Evolutionary conservation across 371 early-diverging fungal genomes (phyloP).

Genomic region (Sanchytrium tribonematis): DNA sequence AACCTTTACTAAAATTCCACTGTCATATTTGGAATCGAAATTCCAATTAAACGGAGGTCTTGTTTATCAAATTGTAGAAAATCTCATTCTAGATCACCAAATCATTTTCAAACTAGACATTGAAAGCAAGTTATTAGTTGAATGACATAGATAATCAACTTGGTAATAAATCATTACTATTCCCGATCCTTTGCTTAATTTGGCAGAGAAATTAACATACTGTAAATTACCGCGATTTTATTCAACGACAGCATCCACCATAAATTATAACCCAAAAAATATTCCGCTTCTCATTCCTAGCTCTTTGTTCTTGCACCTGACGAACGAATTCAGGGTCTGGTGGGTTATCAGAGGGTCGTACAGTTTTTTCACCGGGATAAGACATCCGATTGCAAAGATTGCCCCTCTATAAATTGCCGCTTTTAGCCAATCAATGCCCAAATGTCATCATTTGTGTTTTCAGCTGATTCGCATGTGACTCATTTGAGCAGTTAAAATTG

Average conservation of each 20-base stretch:
- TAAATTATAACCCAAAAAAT: background rate
- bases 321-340: background rate
- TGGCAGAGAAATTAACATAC: too few species aligned
- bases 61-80: background rate
- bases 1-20: background rate
- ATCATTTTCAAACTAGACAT: background rate
- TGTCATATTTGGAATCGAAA: background rate
- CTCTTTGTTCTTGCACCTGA: background rate
- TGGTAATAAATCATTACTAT: too few species aligned
- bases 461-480: too few species aligned
- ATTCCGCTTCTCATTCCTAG: background rate
- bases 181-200: too few species aligned
- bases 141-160: too few species aligned
- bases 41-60: background rate
- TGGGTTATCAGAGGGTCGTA: background rate
- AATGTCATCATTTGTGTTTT: too few species aligned
- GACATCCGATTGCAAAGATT: background rate
- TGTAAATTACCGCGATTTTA: too few species aligned
- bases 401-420: background rate
- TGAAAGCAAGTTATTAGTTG: background rate
- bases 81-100: background rate
- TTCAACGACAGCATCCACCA: background rate
- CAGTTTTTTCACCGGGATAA: background rate
- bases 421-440: conserved; percentile 1
- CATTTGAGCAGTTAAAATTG: too few species aligned